Evolutionary conservation across 495 filamentous ascomycete genomes (phyloP), one percentile per base, ranked within the genome.

Genomic region (Neurospora pannonica): DNA sequence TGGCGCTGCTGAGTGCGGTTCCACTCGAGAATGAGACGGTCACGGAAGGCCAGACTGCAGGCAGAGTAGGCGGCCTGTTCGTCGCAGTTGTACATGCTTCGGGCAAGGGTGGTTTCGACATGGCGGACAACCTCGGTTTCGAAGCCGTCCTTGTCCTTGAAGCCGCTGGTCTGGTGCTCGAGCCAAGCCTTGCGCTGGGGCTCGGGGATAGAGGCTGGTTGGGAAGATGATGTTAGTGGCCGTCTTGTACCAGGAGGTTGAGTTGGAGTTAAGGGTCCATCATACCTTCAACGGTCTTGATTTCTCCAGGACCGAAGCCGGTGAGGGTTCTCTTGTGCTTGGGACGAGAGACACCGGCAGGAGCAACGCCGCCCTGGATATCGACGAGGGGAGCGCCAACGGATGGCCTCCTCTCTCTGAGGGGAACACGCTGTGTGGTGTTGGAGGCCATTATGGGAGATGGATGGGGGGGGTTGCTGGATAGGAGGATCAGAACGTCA

Each of bases 51-150:
- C 72, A 99, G 87, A 71, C 93, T 91, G 42, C 93, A 92, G 69
- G 95, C 97, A 17, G 93, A 90, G 83, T 99, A 99, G 15, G 95
- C 94, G 67, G 95, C 97, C 80, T 89, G 80, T 82, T 99, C 97
- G 86, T 99, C 96, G 85, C 97, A 98, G 84, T 99, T 99, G 88
- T 93, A 99, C 81, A 99, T 89, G 76, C 94, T 97, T 19, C 96
- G 93, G 75, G 97, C 96, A 73, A 99, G 88, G 3, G 96, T 97
- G 4, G 97, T 98, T 82, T 99, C 97, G 79, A 99, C 91, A 86
- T 99, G 96, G 67, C 91, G 92, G 71, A 99, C 93, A 62, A 96
- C 87, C 78, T 97, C 94, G 78, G 85, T 88, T 89, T 95, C 82
- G 76, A 89, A 88, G 24, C 84, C 86, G 60, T 88, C 87, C 79